phyloP scores from a whole-genome alignment of 805 yeast genomes.

The Candida takata region DNA sequence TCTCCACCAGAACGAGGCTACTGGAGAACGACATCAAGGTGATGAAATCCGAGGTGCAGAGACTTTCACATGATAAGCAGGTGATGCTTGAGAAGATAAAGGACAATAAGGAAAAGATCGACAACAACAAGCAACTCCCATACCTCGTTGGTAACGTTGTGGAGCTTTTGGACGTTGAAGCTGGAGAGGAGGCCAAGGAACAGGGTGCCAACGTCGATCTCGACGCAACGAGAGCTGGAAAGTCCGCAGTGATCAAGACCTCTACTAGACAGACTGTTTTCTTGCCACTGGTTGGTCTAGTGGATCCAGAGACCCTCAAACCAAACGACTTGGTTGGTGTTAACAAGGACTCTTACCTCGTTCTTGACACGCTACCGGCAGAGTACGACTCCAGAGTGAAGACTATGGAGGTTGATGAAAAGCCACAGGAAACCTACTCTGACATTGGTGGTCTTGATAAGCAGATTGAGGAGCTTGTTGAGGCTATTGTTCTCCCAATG shows the following conservation, averaged over 20 bases:
- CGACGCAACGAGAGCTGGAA: slow-evolving; percentile 86
- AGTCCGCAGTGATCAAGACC: slow-evolving; percentile 97
- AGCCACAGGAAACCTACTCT: slow-evolving; percentile 93
- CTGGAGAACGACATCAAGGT: slow-evolving; percentile 94
- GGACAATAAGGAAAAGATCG: slow-evolving; percentile 93
- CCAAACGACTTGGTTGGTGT: slow-evolving; percentile 99
- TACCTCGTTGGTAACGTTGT: slow-evolving; percentile 95
- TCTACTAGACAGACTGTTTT: slow-evolving; percentile 97
- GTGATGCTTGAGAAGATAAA: slow-evolving; percentile 91
- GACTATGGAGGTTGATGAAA: slow-evolving; percentile 99
- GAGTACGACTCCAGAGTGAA: slow-evolving; percentile 97
- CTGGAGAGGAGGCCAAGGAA: slow-evolving; percentile 68
- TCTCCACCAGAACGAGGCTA: slow-evolving; percentile 76
- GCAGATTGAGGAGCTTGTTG: slow-evolving; percentile 96
- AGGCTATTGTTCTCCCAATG: slow-evolving; percentile 97
- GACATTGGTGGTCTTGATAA: slow-evolving; percentile 98
- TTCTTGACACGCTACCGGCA: slow-evolving; percentile 90
- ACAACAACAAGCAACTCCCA: slow-evolving; percentile 92
- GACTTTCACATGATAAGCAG: slow-evolving; percentile 86
- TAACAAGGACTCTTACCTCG: slow-evolving; percentile 90
- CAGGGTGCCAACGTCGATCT: slow-evolving; percentile 95
- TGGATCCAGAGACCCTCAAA: slow-evolving; percentile 81
- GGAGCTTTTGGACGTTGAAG: slow-evolving; percentile 82
- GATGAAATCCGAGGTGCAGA: slow-evolving; percentile 84
- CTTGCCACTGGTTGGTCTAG: slow-evolving; percentile 91